Percentiles rank a stretch among this genome's conserved stretches.
These are phyloP conservation scores for Paraconiothyrium sp. DNA, from an alignment of 2,329 filamentous ascomycete genomes.

Conservation along the genomic window DNA sequence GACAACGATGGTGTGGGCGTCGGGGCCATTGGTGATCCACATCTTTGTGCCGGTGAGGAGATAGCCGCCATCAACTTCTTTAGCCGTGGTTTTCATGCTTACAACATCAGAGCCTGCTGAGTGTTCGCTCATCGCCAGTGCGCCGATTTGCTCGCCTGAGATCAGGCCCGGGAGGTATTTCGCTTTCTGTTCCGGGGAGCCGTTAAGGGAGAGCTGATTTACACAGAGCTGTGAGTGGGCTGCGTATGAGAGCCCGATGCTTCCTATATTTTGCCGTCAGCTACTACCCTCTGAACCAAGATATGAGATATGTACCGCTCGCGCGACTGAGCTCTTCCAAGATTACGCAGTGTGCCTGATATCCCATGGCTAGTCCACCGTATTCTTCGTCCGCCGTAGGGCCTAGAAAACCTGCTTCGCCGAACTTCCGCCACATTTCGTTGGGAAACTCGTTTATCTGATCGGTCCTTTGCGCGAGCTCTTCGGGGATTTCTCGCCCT, in stretches of 20 bases:
- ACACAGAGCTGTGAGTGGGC: slow-evolving; percentile 96
- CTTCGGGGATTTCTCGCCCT: slow-evolving; percentile 85
- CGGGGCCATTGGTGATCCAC: slow-evolving; percentile 99
- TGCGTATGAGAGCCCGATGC: slow-evolving; percentile 89
- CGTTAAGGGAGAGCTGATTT: slow-evolving; percentile 95
- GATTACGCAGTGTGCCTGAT: slow-evolving; percentile 94
- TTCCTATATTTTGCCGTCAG: slow-evolving; percentile 49
- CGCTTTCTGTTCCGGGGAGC: slow-evolving; percentile 78
- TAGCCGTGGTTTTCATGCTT: slow-evolving; percentile 89
- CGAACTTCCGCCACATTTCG: slow-evolving; percentile 93
- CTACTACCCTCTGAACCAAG: not conserved
- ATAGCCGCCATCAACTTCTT: slow-evolving; percentile 83
- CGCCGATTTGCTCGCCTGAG: slow-evolving; percentile 82
- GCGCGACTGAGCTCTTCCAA: slow-evolving; percentile 95
- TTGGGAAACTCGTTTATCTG: slow-evolving; percentile 85
- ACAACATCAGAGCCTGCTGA: slow-evolving; percentile 93
- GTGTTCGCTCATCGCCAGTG: slow-evolving; percentile 94
- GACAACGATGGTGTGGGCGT: slow-evolving; percentile 92
- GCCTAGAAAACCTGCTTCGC: slow-evolving; percentile 88
- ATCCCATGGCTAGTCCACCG: slow-evolving; percentile 89
- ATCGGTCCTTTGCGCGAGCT: slow-evolving; percentile 85
- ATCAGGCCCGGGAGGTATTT: slow-evolving; percentile 83
- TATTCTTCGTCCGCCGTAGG: slow-evolving; percentile 94
- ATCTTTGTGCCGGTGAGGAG: slow-evolving; percentile 91
- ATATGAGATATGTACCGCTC: slow-evolving; percentile 63